Conservation (phyloP, 768 basidiomycete genomes). For the Lactifluus echinatus region DNA sequence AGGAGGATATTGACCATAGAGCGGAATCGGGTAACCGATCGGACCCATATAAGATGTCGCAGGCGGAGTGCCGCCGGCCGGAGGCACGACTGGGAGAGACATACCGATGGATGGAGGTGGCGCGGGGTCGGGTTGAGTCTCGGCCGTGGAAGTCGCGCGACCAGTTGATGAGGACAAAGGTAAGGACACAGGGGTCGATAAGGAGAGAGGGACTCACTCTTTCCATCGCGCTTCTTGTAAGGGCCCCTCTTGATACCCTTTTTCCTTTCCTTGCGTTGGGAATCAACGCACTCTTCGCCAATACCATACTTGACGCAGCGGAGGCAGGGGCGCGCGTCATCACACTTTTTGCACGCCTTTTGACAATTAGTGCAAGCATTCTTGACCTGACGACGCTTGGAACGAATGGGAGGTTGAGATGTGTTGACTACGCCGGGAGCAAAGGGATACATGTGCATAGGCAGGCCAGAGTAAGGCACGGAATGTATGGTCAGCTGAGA, state of each 20-base stretch:
- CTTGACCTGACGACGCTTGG: slow-evolving; percentile 84
- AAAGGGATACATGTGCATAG: slow-evolving; percentile 67
- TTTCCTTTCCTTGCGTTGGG: slow-evolving; percentile 86
- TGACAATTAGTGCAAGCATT: slow-evolving; percentile 88
- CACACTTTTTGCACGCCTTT: slow-evolving; percentile 88
- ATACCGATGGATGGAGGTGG: slow-evolving; percentile 25
- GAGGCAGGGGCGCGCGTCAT: slow-evolving; percentile 85
- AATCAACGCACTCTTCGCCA: slow-evolving; percentile 81
- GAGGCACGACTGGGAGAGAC: slow-evolving; percentile 26
- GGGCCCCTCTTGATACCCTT: slow-evolving; percentile 81
- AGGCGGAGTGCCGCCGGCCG: slow-evolving; percentile 33
- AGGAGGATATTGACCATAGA: slow-evolving; percentile 48
- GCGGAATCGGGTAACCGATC: slow-evolving; percentile 44
- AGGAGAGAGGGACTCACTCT: slow-evolving; percentile 45
- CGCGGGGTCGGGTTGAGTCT: slow-evolving; percentile 34
- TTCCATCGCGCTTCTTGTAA: slow-evolving; percentile 94
- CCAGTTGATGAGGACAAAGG: slow-evolving; percentile 24
- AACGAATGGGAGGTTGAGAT: slow-evolving; percentile 45
- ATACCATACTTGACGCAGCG: slow-evolving; percentile 89
- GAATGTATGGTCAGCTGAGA: slow-evolving; percentile 46
- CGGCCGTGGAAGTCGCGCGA: slow-evolving; percentile 51
- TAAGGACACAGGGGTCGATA: slow-evolving; percentile 20
- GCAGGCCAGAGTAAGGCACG: slow-evolving; percentile 43
- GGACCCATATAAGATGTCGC: slow-evolving; percentile 45
- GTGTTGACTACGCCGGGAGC: slow-evolving; percentile 38